phyloP scores from a whole-genome alignment of 495 filamentous ascomycete genomes.

The Xylaria sp. region DNA sequence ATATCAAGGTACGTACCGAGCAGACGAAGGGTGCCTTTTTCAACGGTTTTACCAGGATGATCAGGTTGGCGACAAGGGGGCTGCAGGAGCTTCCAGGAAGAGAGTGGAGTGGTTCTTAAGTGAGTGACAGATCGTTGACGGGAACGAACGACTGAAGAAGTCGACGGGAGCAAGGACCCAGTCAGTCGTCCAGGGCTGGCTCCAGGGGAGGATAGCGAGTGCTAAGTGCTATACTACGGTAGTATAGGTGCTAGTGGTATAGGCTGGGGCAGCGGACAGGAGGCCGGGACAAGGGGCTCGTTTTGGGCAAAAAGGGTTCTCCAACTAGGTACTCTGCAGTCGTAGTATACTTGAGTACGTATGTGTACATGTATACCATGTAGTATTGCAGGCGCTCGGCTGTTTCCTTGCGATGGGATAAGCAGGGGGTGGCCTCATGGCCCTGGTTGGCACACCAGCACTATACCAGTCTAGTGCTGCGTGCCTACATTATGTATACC shows the following conservation, averaged over 20 bases:
- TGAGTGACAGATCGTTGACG: constrained; percentile 23
- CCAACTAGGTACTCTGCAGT: no score
- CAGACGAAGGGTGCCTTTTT: constrained; percentile 26
- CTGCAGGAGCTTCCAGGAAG: constrained; percentile 27
- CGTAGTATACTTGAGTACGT: no score
- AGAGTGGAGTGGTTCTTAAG: constrained; percentile 24
- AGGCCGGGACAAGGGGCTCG: constrained; percentile 7
- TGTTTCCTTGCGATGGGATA: constrained; percentile 19
- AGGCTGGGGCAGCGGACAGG: background rate
- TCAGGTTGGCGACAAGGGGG: constrained; percentile 23
- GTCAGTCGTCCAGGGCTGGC: background rate
- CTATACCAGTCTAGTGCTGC: background rate
- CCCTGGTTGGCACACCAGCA: background rate
- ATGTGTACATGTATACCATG: background rate
- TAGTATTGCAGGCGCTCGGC: constrained; percentile 12
- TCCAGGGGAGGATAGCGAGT: constrained; percentile 3
- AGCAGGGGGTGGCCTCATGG: constrained; percentile 12
- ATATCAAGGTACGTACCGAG: constrained; percentile 29
- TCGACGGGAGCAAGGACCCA: constrained; percentile 22
- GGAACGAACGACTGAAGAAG: constrained; percentile 26
- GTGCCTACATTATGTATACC: no score
- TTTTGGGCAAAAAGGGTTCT: constrained; percentile 23
- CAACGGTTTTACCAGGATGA: constrained; percentile 31
- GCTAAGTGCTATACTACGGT: background rate
- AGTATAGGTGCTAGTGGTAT: background rate